phyloP scores from a whole-genome alignment of 352 stramenopile species.

The Phytophthora cactorum region DNA sequence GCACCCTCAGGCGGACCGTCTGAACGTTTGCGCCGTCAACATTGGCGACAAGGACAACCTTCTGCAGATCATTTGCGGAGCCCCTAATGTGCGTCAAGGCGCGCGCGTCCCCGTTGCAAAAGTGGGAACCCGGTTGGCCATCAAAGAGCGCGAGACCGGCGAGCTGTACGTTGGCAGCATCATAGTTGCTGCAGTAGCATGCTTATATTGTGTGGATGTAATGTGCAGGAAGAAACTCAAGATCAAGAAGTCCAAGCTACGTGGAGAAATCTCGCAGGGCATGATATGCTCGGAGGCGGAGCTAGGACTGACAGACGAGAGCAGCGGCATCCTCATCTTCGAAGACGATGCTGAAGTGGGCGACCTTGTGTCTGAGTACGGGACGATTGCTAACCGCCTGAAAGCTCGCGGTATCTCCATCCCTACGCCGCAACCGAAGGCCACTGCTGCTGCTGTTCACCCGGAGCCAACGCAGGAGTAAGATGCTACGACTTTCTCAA shows the following conservation, averaged over 20 bases:
- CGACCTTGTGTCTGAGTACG: slow-evolving; percentile 52
- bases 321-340: slow-evolving; percentile 75
- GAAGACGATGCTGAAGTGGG: slow-evolving; percentile 62
- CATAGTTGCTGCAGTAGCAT: slow-evolving; percentile 2
- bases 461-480: slow-evolving; percentile 12
- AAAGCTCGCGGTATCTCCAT: slow-evolving; percentile 24
- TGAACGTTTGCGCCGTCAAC: slow-evolving; percentile 76
- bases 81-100: slow-evolving; percentile 64
- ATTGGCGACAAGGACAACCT: slow-evolving; percentile 61
- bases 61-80: slow-evolving; percentile 82
- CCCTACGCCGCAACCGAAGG: slow-evolving; percentile 8
- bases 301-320: slow-evolving; percentile 63
- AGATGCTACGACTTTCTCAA: background rate
- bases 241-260: slow-evolving; percentile 88
- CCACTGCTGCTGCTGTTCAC: slow-evolving; percentile 10
- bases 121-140: slow-evolving; percentile 62
- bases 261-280: slow-evolving; percentile 75
- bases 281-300: slow-evolving; percentile 88
- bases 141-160: slow-evolving; percentile 57
- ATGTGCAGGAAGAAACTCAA: slow-evolving; percentile 71
- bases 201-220: slow-evolving; percentile 10
- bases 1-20: slow-evolving; percentile 67
- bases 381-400: slow-evolving; percentile 45
- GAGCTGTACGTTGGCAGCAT: slow-evolving; percentile 46
- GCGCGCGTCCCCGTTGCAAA: slow-evolving; percentile 72